phyloP scores from a whole-genome alignment of 2,329 filamentous ascomycete genomes.

The Dothidotthia symphoricarpi region DNA sequence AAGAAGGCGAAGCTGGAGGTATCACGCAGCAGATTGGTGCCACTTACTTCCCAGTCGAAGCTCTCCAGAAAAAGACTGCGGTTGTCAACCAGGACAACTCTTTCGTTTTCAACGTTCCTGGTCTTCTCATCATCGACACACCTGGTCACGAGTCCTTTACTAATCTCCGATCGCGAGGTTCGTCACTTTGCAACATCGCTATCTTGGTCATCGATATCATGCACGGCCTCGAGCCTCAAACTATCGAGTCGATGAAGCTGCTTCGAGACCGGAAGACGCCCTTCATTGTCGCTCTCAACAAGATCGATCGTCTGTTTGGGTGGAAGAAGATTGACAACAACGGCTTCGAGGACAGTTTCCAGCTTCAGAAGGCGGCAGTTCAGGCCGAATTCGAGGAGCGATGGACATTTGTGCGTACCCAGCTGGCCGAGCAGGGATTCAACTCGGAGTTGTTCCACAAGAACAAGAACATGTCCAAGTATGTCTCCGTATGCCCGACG shows the following conservation, averaged over 20 bases:
- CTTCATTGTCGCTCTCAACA: slow-evolving; percentile 98
- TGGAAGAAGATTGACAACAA: slow-evolving; percentile 99
- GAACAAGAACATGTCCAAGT: slow-evolving; percentile 94
- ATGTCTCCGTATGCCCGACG: slow-evolving; percentile 94
- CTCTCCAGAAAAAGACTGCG: slow-evolving; percentile 84
- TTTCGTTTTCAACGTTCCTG: slow-evolving; percentile 97
- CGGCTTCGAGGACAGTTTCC: slow-evolving; percentile 89
- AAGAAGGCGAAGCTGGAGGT: slow-evolving; percentile 98
- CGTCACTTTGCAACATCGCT: slow-evolving; percentile 97
- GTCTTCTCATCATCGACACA: slow-evolving; percentile 94
- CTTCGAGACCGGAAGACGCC: slow-evolving; percentile 92
- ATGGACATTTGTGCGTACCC: slow-evolving; percentile 85
- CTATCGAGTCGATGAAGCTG: slow-evolving; percentile 92
- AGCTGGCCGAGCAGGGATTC: slow-evolving; percentile 95
- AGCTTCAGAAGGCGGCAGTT: slow-evolving; percentile 85
- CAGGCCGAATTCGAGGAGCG: slow-evolving; percentile 93
- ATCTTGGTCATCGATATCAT: slow-evolving; percentile 99
- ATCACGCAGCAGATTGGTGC: slow-evolving; percentile 99
- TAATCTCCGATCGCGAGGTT: slow-evolving; percentile 93
- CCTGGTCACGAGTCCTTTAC: slow-evolving; percentile 99
- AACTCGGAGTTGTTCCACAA: slow-evolving; percentile 96
- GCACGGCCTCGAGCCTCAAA: slow-evolving; percentile 98
- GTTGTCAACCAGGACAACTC: slow-evolving; percentile 87
- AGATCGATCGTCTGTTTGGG: slow-evolving; percentile 98
- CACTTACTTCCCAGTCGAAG: slow-evolving; percentile 96